Base-by-base conservation (phyloP, 2,329 filamentous ascomycete genomes). In the Colletotrichum phormii region DNA sequence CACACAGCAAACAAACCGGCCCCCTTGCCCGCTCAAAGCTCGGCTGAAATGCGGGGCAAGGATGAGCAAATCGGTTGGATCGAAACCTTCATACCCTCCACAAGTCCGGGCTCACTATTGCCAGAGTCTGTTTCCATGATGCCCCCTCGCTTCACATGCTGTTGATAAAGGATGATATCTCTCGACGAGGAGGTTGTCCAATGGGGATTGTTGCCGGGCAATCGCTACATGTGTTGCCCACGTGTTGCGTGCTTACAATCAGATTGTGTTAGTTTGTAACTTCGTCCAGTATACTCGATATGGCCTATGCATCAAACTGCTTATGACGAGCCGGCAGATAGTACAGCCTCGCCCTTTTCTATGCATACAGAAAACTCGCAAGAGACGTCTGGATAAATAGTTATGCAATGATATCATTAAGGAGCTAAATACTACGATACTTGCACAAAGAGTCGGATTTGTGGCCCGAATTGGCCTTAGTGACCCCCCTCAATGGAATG, bases 101-200 rank as follows among this genome's bases (percentile, higher is more conserved):
- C 70, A 31, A 72, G 70, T 60, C 65, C 70, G 66, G 59, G 59
- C 42, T 55, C 31, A 35, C 29, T 53, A 26, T 35, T 26, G 13
- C 29, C 46, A 15, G 13, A 22, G 55, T 33, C 29, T 59, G 33
- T 55, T 67, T 49, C 33, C 31, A 55, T 35, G 31, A 49, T 29
- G 54, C 55, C 53, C 24, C 35, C 54, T 65, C 26, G n/a, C 53
- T 59, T 59, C 64, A 69, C 42, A 59, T 72, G 65, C 24, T 31
- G 3, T 33, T 18, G 26, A n/a, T 26, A 35, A 33, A 62, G 33
- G 31, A 51, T 53, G 9, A 15, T 5, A 11, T 9, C 6, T 9
- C 15, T 33, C n/a, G 8, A 15, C 24, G 13, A 33, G 8, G 31
- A 37, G 15, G 12, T 29, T 46, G n/a, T 33, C 59, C 53, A 72